Percentiles rank a stretch among this genome's conserved stretches.
Evolutionary conservation across 2,329 filamentous ascomycete genomes (phyloP).

Genomic region (Alternaria incomplexa): DNA sequence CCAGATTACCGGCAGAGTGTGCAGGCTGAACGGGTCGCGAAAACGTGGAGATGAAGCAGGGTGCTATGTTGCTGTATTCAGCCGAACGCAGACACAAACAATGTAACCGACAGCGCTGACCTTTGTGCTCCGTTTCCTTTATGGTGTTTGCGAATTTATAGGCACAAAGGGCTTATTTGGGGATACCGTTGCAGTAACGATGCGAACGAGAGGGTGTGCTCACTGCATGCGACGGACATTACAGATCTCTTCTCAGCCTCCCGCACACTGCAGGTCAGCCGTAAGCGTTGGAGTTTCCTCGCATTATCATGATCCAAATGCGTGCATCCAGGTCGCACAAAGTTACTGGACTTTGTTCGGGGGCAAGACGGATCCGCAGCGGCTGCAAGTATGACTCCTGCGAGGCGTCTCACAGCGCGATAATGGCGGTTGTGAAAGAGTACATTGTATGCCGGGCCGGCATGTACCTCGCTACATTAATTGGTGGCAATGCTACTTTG

Average conservation of each 20-base stretch:
- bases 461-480: background rate
- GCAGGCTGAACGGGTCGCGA: slow-evolving; percentile 17
- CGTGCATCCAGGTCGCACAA: slow-evolving; percentile 3
- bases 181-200: background rate
- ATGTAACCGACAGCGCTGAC: slow-evolving; percentile 4
- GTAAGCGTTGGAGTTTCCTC: slow-evolving; percentile 11
- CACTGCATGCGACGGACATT: slow-evolving; percentile 36
- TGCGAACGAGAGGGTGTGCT: slow-evolving; percentile 33
- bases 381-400: slow-evolving; percentile 3
- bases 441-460: slow-evolving; percentile 4
- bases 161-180: background rate
- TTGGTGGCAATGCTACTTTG: slow-evolving; percentile 5
- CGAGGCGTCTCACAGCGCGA: background rate
- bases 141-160: background rate
- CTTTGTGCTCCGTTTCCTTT: slow-evolving; percentile 6
- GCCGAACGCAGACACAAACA: slow-evolving; percentile 13
- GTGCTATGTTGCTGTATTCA: background rate
- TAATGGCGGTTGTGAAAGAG: background rate
- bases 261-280: slow-evolving; percentile 17
- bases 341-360: slow-evolving; percentile 4
- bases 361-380: slow-evolving; percentile 6
- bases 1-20: slow-evolving; percentile 18
- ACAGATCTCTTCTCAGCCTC: slow-evolving; percentile 40
- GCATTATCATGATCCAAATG: background rate
- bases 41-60: slow-evolving; percentile 9